Evolutionary conservation across 352 stramenopile genomes (phyloP), one percentile per base, ranked within the genome.

Genomic region (Phytophthora kernoviae): DNA sequence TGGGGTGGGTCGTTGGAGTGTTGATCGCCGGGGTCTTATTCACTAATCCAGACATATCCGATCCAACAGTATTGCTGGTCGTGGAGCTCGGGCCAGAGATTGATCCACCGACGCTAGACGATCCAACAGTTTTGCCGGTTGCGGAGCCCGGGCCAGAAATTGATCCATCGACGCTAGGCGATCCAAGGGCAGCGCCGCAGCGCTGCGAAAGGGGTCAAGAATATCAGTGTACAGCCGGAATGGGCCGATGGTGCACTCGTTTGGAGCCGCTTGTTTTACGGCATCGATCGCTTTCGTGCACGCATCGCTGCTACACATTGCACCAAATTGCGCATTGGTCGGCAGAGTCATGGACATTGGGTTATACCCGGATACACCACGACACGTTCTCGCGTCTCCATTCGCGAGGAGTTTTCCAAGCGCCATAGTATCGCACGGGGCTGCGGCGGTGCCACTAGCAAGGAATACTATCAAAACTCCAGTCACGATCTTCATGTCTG

Each of bases 271-370:
- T 47, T 58, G 41, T 41, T 69, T 60, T 20, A 81, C 24, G 2
- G 49, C 27, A 12, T 62, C 36, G 9, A 84, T 43, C 18, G 62
- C 58, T 4, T 58, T 40, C 1, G 49, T 54, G 50, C 75, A 84
- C n/a, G 62, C 54, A 11, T 61, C 39, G 42, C 64, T 72, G 6
- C 42, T 62, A 58, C 75, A 84, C 15, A 80, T 56, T 26, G 57
- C 54, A 24, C 18, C 49, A 26, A 80, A 49, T 17, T 74, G 65
- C 5, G 55, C 58, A 15, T 73, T 40, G 12, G 52, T 72, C 9
- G 70, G 46, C n/a, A 54, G 22, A 2, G 44, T 33, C 45, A 73
- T 62, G 11, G 69, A 77, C 15, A 63, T 39, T 24, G 70, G 60
- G 18, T 62, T 68, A 61, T 82, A 81, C 21, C 69, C 66, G 0